These are phyloP conservation scores for Blastobotrys elegans DNA, from an alignment of 1,139 yeast genomes.

Conservation along the genomic window DNA sequence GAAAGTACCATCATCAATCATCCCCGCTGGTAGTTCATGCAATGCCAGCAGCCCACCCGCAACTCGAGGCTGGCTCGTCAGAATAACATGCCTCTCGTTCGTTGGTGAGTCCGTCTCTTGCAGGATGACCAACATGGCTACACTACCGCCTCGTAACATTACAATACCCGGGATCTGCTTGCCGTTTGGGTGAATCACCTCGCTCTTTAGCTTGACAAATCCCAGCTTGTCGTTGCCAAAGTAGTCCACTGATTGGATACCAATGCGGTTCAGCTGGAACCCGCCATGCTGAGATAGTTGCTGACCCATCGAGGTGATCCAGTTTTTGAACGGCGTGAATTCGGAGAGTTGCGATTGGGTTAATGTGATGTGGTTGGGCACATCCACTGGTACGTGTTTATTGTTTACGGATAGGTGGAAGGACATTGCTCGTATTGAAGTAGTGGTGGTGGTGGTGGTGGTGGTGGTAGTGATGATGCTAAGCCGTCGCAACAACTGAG, in stretches of 20 bases:
- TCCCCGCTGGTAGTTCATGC: conserved; percentile 28
- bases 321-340: conserved; percentile 22
- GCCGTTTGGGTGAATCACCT: conserved; percentile 20
- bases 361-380: conserved; percentile 15
- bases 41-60: conserved; percentile 21
- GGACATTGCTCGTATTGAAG: neutral
- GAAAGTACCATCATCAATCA: conserved; percentile 26
- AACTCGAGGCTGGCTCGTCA: conserved; percentile 26
- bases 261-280: conserved; percentile 16
- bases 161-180: conserved; percentile 25
- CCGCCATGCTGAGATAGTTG: neutral
- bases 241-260: conserved; percentile 24
- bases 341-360: conserved; percentile 11
- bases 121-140: conserved; percentile 24
- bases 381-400: conserved; percentile 14
- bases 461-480: neutral
- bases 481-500: neutral
- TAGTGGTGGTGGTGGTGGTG: neutral
- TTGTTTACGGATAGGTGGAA: neutral
- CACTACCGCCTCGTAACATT: conserved; percentile 25
- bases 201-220: conserved; percentile 25
- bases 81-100: conserved; percentile 15
- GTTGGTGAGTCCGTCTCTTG: conserved; percentile 6
- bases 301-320: conserved; percentile 17
- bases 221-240: conserved; percentile 23